Evolutionary conservation across 768 basidiomycete genomes (phyloP).

Genomic region (Kwoniella dejecticola): DNA sequence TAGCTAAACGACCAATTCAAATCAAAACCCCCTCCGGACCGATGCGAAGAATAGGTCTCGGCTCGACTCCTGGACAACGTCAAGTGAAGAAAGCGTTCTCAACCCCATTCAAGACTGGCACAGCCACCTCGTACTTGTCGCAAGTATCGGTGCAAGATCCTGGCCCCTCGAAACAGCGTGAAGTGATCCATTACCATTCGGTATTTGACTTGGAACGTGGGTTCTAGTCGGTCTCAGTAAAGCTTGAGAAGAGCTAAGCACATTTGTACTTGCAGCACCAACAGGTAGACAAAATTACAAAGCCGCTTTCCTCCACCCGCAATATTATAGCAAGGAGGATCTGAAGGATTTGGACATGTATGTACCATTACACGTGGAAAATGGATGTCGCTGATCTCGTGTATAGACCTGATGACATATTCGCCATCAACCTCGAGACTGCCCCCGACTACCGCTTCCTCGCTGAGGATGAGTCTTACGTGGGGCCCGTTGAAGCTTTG

Average conservation of each 20-base stretch:
- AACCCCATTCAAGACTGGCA: constrained; percentile 45
- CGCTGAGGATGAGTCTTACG: constrained; percentile 7
- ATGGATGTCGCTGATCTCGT: background rate
- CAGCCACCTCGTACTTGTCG: background rate
- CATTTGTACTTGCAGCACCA: constrained; percentile 17
- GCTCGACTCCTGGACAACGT: constrained; percentile 31
- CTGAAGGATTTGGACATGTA: constrained; percentile 41
- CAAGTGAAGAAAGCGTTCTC: constrained; percentile 30
- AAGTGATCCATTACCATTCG: background rate
- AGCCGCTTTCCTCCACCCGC: constrained; percentile 37
- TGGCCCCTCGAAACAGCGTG: background rate
- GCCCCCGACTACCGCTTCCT: constrained; percentile 41
- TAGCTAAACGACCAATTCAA: constrained; percentile 25
- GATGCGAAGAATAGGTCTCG: constrained; percentile 45
- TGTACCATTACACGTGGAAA: constrained; percentile 11
- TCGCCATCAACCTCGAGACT: constrained; percentile 30
- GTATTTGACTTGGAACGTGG: constrained; percentile 43
- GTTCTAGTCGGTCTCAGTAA: constrained; percentile 6
- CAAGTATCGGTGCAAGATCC: background rate
- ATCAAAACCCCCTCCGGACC: constrained; percentile 34
- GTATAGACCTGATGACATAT: constrained; percentile 45
- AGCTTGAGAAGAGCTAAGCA: too few relatives aligned
- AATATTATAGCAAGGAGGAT: constrained; percentile 31
- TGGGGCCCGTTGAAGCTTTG: constrained; percentile 31
- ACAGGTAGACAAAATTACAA: constrained; percentile 21